phyloP scores from a whole-genome alignment of 1,284 basidiomycete species.

The Schizophyllum amplum region DNA sequence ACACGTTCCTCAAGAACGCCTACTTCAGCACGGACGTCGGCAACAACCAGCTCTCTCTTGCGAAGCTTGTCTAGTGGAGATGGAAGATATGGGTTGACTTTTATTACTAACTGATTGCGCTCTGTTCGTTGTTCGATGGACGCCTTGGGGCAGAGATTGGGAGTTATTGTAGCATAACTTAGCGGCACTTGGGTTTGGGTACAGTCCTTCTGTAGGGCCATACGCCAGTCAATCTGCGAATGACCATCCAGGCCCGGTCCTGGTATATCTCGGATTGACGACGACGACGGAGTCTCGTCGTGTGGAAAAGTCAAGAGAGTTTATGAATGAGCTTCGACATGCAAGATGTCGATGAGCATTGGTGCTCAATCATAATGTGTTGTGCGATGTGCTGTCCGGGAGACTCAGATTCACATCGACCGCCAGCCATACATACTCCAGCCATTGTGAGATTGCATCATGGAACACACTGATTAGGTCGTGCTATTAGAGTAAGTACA shows the following conservation, averaged over 20 bases:
- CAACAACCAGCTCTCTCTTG: slow-evolving; percentile 65
- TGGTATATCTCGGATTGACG: too few relatives aligned
- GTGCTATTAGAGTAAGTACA: too few relatives aligned
- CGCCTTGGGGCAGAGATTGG: not conserved
- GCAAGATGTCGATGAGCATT: too few relatives aligned
- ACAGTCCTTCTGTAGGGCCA: not conserved
- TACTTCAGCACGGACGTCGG: slow-evolving; percentile 64
- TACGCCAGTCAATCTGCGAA: not conserved
- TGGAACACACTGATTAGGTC: too few relatives aligned
- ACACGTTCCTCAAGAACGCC: slow-evolving; percentile 73
- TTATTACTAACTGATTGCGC: not conserved
- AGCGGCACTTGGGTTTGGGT: not conserved
- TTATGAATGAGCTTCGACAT: too few relatives aligned
- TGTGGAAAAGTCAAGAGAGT: too few relatives aligned
- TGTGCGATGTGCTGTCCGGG: too few relatives aligned
- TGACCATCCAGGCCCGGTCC: not conserved
- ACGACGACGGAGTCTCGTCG: too few relatives aligned
- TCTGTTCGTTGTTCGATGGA: not conserved
- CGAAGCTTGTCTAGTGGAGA: slow-evolving; percentile 34
- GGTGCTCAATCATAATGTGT: too few relatives aligned
- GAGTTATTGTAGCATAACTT: not conserved
- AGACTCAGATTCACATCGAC: too few relatives aligned
- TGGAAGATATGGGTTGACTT: not conserved
- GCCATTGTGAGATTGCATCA: too few relatives aligned
- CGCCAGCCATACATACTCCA: too few relatives aligned